Conservation (phyloP, 768 basidiomycete genomes). For the Boletus rex-veris region DNA sequence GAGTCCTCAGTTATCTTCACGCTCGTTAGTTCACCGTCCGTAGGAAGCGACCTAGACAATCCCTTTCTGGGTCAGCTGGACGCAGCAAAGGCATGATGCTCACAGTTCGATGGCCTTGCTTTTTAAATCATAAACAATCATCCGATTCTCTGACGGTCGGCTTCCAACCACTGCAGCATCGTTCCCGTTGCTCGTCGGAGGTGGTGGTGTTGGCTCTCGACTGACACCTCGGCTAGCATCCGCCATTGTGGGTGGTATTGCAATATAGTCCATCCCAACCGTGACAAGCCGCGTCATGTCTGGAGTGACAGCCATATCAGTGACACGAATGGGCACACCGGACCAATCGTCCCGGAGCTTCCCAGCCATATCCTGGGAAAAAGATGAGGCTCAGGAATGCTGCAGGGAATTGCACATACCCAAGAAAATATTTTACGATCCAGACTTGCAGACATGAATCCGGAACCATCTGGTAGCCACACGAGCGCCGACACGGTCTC, state of each 20-base stretch:
- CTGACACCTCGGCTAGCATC: constrained; percentile 27
- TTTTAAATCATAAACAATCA: constrained; percentile 74
- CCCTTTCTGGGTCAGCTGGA: constrained; percentile 6
- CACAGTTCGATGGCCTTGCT: constrained; percentile 69
- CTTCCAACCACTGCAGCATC: constrained; percentile 32
- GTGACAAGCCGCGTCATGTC: constrained; percentile 81
- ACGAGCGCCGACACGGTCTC: constrained; percentile 84
- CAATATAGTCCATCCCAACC: constrained; percentile 62
- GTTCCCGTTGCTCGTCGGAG: constrained; percentile 30
- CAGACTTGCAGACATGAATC: constrained; percentile 85
- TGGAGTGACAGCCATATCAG: constrained; percentile 83
- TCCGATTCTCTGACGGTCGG: constrained; percentile 49
- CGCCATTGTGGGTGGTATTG: constrained; percentile 17
- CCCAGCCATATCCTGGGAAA: constrained; percentile 67
- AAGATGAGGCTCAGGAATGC: constrained; percentile 5
- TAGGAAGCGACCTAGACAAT: constrained; percentile 50
- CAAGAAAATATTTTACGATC: constrained; percentile 82
- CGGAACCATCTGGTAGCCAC: constrained; percentile 86
- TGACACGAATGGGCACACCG: constrained; percentile 71
- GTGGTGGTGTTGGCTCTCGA: constrained; percentile 36
- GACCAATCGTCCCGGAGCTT: constrained; percentile 68
- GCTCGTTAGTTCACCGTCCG: constrained; percentile 83
- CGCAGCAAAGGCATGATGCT: constrained; percentile 31
- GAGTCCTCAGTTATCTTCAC: constrained; percentile 86
- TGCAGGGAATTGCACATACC: constrained; percentile 46